Percentiles rank a stretch among this genome's conserved stretches.
Conservation (phyloP, 495 filamentous ascomycete species). For the Aspergillus leporis region DNA sequence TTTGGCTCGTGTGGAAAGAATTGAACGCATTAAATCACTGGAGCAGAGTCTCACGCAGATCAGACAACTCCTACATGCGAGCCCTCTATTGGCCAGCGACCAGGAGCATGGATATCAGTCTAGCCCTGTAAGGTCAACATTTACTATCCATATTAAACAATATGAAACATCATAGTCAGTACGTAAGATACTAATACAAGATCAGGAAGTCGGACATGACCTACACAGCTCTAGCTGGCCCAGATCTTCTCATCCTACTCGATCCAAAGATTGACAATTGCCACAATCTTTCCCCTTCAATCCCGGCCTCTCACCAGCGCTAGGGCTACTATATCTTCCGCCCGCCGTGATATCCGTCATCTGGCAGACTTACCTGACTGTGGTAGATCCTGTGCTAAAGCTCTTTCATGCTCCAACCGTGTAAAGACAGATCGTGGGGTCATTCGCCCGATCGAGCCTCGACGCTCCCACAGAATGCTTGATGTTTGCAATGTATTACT, state of each 20-base stretch:
- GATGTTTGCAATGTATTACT: constrained; percentile 73
- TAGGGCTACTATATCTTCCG: constrained; percentile 9
- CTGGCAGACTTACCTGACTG: constrained; percentile 30
- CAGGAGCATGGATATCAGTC: background rate
- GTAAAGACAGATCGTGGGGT: constrained; percentile 19
- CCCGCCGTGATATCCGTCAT: constrained; percentile 10
- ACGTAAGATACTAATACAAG: background rate
- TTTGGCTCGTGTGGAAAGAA: constrained; percentile 13
- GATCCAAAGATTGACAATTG: background rate
- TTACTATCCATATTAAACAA: background rate
- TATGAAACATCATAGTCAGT: background rate
- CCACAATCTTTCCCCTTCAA: background rate
- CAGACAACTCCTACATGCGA: constrained; percentile 5
- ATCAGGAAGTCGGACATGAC: background rate
- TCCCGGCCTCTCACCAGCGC: background rate
- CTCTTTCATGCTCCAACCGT: constrained; percentile 25
- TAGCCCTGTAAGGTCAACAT: background rate
- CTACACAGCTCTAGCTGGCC: background rate
- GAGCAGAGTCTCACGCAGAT: constrained; percentile 15
- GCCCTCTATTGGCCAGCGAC: background rate
- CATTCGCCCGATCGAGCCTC: background rate
- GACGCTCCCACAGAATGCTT: constrained; percentile 54
- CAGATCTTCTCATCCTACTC: background rate
- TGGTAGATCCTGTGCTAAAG: constrained; percentile 31
- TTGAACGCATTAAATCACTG: constrained; percentile 13